A percentile compares a stretch with the other conserved stretches of the same genome.
phyloP scores from a whole-genome alignment of 768 basidiomycete species.

The Trametes villosa region DNA sequence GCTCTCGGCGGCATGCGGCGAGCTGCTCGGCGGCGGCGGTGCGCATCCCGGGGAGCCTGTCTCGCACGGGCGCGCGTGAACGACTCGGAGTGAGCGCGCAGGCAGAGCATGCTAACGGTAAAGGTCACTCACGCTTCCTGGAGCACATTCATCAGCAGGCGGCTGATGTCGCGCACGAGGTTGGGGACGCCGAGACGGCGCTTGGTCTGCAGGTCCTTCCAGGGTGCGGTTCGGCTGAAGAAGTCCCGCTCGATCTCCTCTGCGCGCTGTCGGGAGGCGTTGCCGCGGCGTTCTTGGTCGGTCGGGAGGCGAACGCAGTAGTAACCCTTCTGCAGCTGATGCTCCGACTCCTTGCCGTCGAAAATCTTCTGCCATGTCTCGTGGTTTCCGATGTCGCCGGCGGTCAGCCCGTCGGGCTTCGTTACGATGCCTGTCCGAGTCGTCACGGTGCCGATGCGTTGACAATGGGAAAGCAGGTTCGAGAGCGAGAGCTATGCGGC shows the following conservation, averaged over 20 bases:
- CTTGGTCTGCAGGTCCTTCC: constrained; percentile 51
- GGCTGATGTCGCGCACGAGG: constrained; percentile 56
- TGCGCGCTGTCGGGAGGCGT: constrained; percentile 42
- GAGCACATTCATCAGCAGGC: constrained; percentile 56
- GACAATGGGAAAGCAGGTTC: no score
- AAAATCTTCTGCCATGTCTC: constrained; percentile 56
- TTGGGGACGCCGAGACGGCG: constrained; percentile 58
- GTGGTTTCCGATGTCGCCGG: constrained; percentile 46
- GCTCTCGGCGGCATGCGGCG: constrained; percentile 34
- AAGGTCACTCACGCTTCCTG: constrained; percentile 49
- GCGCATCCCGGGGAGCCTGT: constrained; percentile 53
- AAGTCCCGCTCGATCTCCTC: constrained; percentile 45
- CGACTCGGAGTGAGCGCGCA: neutral
- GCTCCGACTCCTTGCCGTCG: constrained; percentile 47
- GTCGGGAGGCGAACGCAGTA: constrained; percentile 70
- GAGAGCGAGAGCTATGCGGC: no score
- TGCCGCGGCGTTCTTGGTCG: constrained; percentile 52
- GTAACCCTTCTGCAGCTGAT: constrained; percentile 52
- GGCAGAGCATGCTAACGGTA: neutral
- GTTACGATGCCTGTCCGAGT: constrained; percentile 61
- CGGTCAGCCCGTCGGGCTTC: constrained; percentile 61
- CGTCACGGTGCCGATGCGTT: neutral
- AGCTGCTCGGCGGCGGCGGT: constrained; percentile 47
- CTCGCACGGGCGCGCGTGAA: neutral
- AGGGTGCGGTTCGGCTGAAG: constrained; percentile 54